phyloP scores from a whole-genome alignment of 371 early-diverging fungal genomes.

The Haplosporangium sp. region DNA sequence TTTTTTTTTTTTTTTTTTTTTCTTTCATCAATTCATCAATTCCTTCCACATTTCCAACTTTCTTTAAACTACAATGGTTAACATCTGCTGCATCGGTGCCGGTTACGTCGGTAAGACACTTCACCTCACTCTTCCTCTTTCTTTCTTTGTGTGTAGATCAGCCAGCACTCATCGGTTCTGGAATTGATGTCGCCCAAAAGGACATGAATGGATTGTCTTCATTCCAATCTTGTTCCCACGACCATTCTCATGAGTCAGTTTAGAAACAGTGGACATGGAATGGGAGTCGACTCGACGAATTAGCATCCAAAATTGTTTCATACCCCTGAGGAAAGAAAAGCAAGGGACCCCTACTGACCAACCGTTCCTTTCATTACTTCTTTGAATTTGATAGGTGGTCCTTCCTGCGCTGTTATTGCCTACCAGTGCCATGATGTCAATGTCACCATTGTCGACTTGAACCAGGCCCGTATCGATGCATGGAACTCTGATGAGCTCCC shows the following conservation, averaged over 20 bases:
- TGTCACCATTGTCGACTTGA: constrained; percentile 90
- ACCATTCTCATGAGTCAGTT: neutral
- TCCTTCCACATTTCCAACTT: neutral
- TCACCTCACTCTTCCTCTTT: neutral
- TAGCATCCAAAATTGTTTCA: neutral
- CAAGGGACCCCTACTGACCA: neutral
- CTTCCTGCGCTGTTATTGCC: constrained; percentile 57
- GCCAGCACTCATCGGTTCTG: neutral
- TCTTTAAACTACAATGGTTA: constrained; percentile 23
- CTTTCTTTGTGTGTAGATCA: neutral
- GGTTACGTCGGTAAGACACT: constrained; percentile 88
- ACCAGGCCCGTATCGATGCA: constrained; percentile 81
- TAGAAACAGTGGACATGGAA: neutral
- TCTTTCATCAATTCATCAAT: neutral
- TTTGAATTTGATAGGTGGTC: constrained; percentile 75
- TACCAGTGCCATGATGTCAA: constrained; percentile 91
- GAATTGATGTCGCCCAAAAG: neutral
- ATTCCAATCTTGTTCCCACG: neutral
- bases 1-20: constrained; percentile 7
- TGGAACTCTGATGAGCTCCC: constrained; percentile 92
- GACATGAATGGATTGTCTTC: neutral
- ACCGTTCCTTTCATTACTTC: neutral
- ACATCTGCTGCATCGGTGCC: constrained; percentile 92
- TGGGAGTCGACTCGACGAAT: neutral
- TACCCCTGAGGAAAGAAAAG: neutral